Evolutionary conservation across 1,284 basidiomycete species (phyloP).

Genomic region (Tylopilus sp.): DNA sequence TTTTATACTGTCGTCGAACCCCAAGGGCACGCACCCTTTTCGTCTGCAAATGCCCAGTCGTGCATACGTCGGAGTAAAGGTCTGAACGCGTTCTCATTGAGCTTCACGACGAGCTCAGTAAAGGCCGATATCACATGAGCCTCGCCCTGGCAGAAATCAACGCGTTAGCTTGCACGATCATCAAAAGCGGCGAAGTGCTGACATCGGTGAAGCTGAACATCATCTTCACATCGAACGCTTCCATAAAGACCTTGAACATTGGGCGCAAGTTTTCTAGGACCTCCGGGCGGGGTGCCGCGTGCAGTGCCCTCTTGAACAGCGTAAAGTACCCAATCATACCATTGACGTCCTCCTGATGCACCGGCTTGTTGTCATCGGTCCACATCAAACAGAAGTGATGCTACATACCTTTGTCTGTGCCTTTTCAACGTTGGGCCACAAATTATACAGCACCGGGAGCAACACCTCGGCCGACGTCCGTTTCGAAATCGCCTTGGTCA

Average conservation of each 20-base stretch:
- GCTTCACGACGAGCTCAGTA: slow-evolving; percentile 86
- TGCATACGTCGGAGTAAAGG: slow-evolving; percentile 90
- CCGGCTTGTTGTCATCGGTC: slow-evolving; percentile 4
- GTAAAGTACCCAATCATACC: slow-evolving; percentile 62
- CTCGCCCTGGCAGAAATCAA: slow-evolving; percentile 45
- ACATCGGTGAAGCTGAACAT: slow-evolving; percentile 38
- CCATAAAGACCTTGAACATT: slow-evolving; percentile 81
- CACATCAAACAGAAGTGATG: background rate
- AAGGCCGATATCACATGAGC: slow-evolving; percentile 70
- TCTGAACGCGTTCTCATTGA: slow-evolving; percentile 91
- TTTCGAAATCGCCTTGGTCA: slow-evolving; percentile 65
- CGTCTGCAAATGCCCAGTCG: slow-evolving; percentile 88
- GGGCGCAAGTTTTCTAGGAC: slow-evolving; percentile 71
- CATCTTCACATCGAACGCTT: slow-evolving; percentile 66
- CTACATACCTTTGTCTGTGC: slow-evolving; percentile 39
- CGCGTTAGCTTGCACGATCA: background rate
- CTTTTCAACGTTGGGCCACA: slow-evolving; percentile 49
- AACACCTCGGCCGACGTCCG: slow-evolving; percentile 66
- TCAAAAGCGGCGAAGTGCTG: background rate
- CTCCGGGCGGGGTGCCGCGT: slow-evolving; percentile 60
- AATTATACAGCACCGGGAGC: slow-evolving; percentile 58
- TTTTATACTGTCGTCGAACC: background rate
- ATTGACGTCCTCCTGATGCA: slow-evolving; percentile 23
- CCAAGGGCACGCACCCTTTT: slow-evolving; percentile 43
- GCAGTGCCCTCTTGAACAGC: slow-evolving; percentile 64